phyloP scores from a whole-genome alignment of 768 basidiomycete genomes.

The Lentinula lateritia region DNA sequence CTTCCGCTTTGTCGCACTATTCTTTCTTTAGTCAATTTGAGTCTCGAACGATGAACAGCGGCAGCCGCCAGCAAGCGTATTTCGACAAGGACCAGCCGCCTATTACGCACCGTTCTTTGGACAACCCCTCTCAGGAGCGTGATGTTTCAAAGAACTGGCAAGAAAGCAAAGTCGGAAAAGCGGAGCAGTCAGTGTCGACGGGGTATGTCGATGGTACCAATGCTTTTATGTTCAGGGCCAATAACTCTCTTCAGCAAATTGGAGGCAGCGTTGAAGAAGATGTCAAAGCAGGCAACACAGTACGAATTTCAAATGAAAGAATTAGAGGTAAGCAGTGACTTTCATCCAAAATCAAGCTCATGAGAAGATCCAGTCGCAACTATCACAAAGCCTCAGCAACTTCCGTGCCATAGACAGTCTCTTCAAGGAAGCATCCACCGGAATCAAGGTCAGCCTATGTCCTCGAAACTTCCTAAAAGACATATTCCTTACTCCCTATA shows the following conservation, averaged over 20 bases:
- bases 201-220: neutral
- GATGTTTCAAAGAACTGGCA: neutral
- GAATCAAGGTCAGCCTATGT: slow-evolving; percentile 45
- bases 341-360: neutral
- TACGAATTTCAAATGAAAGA: slow-evolving; percentile 58
- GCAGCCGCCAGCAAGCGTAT: neutral
- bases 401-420: slow-evolving; percentile 69
- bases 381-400: slow-evolving; percentile 68
- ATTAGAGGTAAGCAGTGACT: slow-evolving; percentile 39
- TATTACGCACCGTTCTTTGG: neutral
- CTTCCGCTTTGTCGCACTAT: neutral
- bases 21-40: neutral
- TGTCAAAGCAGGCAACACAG: slow-evolving; percentile 39
- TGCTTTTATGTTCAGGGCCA: neutral
- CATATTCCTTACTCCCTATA: neutral
- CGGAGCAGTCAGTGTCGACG: neutral
- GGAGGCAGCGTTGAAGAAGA: slow-evolving; percentile 39
- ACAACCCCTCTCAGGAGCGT: neutral
- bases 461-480: neutral
- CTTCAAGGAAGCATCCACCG: slow-evolving; percentile 57
- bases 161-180: neutral
- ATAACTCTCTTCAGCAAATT: slow-evolving; percentile 28
- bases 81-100: neutral
- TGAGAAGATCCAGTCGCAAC: slow-evolving; percentile 39
- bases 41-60: neutral